Conservation (phyloP, 805 yeast species). For the Saccharomycopsis oosterbeekiorum region DNA sequence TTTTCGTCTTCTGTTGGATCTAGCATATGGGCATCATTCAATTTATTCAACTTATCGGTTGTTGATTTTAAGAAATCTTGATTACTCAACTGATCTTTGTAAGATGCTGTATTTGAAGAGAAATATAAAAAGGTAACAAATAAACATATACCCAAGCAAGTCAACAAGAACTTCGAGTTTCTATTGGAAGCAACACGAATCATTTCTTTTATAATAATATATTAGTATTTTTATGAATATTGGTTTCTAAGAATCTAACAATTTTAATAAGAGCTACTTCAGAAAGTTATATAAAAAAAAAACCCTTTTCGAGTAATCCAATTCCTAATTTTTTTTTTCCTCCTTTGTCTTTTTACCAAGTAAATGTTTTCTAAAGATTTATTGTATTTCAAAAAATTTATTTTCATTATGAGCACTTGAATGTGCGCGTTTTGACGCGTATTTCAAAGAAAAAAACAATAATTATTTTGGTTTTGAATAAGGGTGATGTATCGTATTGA, state of each 20-base stretch:
- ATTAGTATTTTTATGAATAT: not conserved
- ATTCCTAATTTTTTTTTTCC: not conserved
- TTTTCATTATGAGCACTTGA: not conserved
- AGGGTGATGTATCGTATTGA: not conserved
- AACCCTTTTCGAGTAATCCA: not conserved
- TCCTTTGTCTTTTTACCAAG: not conserved
- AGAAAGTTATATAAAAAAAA: not conserved
- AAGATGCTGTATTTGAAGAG: constrained; percentile 5
- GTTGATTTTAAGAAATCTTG: constrained; percentile 6
- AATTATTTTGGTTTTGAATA: not conserved
- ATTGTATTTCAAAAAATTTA: not conserved
- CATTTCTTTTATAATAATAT: constrained; percentile 8
- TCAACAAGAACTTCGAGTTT: constrained; percentile 10
- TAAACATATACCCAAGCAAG: constrained; percentile 9
- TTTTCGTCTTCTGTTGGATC: not conserved
- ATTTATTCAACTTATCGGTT: constrained; percentile 5
- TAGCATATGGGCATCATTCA: constrained; percentile 1
- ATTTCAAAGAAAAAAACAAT: not conserved
- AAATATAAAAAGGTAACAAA: constrained; percentile 14
- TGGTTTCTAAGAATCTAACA: not conserved
- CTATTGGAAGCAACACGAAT: constrained; percentile 10
- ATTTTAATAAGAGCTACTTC: not conserved
- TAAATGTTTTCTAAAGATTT: not conserved
- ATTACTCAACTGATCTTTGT: constrained; percentile 12
- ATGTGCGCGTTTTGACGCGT: not conserved